phyloP scores from a whole-genome alignment of 1,284 basidiomycete genomes.

The Papiliotrema fonsecae region DNA sequence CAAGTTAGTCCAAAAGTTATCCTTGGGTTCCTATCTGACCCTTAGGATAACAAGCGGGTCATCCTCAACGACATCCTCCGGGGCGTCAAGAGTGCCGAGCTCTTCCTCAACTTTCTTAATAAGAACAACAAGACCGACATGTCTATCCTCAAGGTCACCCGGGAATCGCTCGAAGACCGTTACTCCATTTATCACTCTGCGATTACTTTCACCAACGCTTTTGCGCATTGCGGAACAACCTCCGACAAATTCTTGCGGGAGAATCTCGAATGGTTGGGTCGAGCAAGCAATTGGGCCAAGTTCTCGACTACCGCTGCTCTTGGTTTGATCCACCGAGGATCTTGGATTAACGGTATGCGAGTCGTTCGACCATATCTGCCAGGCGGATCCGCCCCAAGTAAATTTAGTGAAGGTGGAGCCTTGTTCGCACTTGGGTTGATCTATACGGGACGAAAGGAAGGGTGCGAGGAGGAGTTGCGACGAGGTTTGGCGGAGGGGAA shows the following conservation, averaged over 20 bases:
- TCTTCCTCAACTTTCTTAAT: conserved; percentile 90
- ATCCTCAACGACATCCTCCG: conserved; percentile 68
- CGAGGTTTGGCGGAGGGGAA: conserved; percentile 54
- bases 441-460: conserved; percentile 61
- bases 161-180: conserved; percentile 86
- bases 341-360: conserved; percentile 83
- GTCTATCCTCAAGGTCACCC: conserved; percentile 83
- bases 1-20: conserved; percentile 48
- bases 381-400: conserved; percentile 57
- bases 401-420: conserved; percentile 87
- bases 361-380: conserved; percentile 94
- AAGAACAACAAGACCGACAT: conserved; percentile 89
- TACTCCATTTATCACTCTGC: conserved; percentile 96
- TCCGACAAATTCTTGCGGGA: conserved; percentile 88
- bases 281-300: conserved; percentile 94
- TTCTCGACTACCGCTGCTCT: conserved; percentile 92
- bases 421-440: conserved; percentile 91
- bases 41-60: conserved; percentile 45
- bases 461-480: conserved; percentile 70
- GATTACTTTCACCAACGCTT: conserved; percentile 89
- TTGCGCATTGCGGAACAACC: conserved; percentile 91
- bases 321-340: conserved; percentile 94
- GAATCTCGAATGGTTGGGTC: conserved; percentile 89
- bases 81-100: conserved; percentile 81
- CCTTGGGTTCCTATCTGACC: not conserved